phyloP scores from a whole-genome alignment of 208 protist species.

The Borovskyia barvae region DNA sequence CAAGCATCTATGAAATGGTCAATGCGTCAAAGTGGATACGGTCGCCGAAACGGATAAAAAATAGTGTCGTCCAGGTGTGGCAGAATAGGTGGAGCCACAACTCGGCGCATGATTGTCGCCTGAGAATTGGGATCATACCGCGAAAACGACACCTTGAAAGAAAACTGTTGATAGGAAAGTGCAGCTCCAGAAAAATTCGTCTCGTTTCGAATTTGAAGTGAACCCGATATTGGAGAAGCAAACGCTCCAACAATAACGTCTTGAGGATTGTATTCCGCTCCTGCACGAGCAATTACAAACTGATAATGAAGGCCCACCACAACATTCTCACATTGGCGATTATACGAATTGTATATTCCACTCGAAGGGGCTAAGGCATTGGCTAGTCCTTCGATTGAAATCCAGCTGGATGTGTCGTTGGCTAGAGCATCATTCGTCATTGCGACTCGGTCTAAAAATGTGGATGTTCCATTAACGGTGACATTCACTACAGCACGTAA shows the following conservation, averaged over 20 bases:
- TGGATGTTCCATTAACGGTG: slow-evolving; percentile 5
- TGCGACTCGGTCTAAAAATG: slow-evolving; percentile 48
- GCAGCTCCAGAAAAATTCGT: slow-evolving; percentile 39
- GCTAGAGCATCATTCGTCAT: slow-evolving; percentile 66
- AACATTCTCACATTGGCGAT: slow-evolving; percentile 53
- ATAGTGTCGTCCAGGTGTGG: slow-evolving; percentile 56
- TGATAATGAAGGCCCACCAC: slow-evolving; percentile 61
- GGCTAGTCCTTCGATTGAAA: slow-evolving; percentile 46
- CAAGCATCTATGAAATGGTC: not conserved
- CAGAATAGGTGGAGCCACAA: slow-evolving; percentile 65
- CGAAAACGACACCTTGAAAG: slow-evolving; percentile 53
- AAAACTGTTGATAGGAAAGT: slow-evolving; percentile 33
- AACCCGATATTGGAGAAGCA: slow-evolving; percentile 45
- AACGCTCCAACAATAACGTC: slow-evolving; percentile 74
- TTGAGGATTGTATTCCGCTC: slow-evolving; percentile 72
- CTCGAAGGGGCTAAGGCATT: slow-evolving; percentile 14
- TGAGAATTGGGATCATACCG: slow-evolving; percentile 45
- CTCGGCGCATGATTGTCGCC: slow-evolving; percentile 33
- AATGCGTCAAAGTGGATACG: slow-evolving; percentile 23
- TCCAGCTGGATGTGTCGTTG: slow-evolving; percentile 78
- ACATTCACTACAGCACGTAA: slow-evolving; percentile 35
- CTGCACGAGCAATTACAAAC: slow-evolving; percentile 68
- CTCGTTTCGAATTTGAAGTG: slow-evolving; percentile 51
- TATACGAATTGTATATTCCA: slow-evolving; percentile 40
- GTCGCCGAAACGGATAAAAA: slow-evolving; percentile 74